Evolutionary conservation across 106 monocot genomes (phyloP), one percentile per base, ranked within the genome.

Genomic region (Triglochin maritima): DNA sequence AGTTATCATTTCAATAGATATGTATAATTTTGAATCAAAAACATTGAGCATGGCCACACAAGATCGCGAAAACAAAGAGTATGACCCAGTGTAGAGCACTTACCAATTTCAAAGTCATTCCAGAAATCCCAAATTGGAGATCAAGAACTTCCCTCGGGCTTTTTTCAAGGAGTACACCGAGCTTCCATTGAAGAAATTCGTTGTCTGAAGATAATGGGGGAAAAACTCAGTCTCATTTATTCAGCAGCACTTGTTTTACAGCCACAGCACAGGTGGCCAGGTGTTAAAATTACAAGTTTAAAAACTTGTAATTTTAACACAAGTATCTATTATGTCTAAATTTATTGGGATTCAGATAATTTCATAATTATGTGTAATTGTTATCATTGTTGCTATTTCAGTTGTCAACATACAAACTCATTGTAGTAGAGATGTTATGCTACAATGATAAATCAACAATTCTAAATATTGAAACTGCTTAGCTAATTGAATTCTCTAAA

Each of bases 41-140:
- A 29, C 29, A 29, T 29, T 29, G 29, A 52, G 7, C 52, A 52
- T 52, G 11, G 52, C 7, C 0, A 52, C 11, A 48, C 3, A 17
- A 41, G 43, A 3, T 1, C 60, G 29, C n/a, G 4, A 29, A 43
- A 16, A 60, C 29, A 14, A 56, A 13, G 57, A 47, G 4, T 3
- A 7, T 45, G 45, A 6, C 44, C 9, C n/a, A 14, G 5, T 46
- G 48, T 58, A 52, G 50, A 43, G 44, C 50, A 70, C 83, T 51
- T 60, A 96, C 96, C 86, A 96, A 74, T 75, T 88, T 96, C 12
- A 96, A 71, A 64, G 69, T 78, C 69, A 70, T 71, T 8, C 17
- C 71, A 60, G 67, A 74, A 70, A 84, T 69, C 46, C 88, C 87
- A 77, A 88, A 91, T 61, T 87, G 83, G 55, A 88, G 71, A 67